Conservation (phyloP, 192 early-diverging fungal species). For the Dimargaris verticillata region DNA sequence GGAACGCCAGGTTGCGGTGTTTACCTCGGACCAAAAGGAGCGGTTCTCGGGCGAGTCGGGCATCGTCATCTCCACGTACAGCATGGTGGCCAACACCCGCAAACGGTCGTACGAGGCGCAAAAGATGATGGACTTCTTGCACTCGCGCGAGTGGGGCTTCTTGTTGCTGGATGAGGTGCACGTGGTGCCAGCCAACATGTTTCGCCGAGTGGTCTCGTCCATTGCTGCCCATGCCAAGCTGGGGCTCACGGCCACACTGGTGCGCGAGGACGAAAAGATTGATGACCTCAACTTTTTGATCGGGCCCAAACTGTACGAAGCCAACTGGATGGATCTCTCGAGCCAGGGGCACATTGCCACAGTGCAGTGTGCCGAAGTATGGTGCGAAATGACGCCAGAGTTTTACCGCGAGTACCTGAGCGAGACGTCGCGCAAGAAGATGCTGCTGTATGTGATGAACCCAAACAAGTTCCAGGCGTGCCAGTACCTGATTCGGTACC, state of each 20-base stretch:
- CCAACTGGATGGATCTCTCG: constrained; percentile 99
- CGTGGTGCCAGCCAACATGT: constrained; percentile 94
- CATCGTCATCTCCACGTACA: constrained; percentile 91
- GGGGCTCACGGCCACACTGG: constrained; percentile 94
- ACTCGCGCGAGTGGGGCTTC: constrained; percentile 89
- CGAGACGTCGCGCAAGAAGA: constrained; percentile 63
- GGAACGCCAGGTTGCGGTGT: constrained; percentile 81
- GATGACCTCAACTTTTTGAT: constrained; percentile 93
- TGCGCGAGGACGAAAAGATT: constrained; percentile 98
- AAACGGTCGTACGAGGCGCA: constrained; percentile 86
- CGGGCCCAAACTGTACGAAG: constrained; percentile 97
- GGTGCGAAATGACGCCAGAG: constrained; percentile 94
- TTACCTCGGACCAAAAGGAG: constrained; percentile 87
- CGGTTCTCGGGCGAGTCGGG: constrained; percentile 75
- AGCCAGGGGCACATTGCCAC: constrained; percentile 92
- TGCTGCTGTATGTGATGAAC: constrained; percentile 87
- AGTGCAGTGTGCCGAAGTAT: constrained; percentile 96
- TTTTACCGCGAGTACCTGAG: constrained; percentile 89
- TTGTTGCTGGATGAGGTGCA: constrained; percentile 96
- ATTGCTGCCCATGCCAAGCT: constrained; percentile 90
- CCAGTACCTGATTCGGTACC: constrained; percentile 88
- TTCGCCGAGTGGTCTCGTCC: constrained; percentile 78
- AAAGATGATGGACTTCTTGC: constrained; percentile 91
- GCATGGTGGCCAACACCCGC: constrained; percentile 86
- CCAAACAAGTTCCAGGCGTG: constrained; percentile 96